Evolutionary conservation across 306 rosid genomes (phyloP).

Genomic region (Trifolium dubium): DNA sequence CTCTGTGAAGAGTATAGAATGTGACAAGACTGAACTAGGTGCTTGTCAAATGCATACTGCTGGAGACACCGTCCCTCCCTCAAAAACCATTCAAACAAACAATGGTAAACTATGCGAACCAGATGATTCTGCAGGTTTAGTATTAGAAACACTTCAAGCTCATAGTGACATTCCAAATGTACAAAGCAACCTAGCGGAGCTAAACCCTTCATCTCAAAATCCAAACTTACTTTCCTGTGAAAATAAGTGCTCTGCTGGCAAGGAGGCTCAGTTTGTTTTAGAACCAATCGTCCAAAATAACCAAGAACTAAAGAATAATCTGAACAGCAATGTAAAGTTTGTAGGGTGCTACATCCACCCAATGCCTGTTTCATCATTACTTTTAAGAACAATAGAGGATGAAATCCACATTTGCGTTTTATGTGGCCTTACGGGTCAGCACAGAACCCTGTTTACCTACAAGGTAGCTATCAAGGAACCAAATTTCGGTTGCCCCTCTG

Average conservation of each 20-base stretch:
- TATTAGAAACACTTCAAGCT: slow-evolving; percentile 45
- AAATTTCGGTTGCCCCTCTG: slow-evolving; percentile 68
- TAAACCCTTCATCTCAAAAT: slow-evolving; percentile 44
- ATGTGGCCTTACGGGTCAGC: slow-evolving; percentile 60
- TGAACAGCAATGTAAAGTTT: slow-evolving; percentile 52
- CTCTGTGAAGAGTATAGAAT: slow-evolving; percentile 43
- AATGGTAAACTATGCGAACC: slow-evolving; percentile 42
- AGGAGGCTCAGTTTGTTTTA: slow-evolving; percentile 46
- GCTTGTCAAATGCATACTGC: slow-evolving; percentile 45
- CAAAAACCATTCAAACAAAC: slow-evolving; percentile 45
- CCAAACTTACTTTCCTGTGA: slow-evolving; percentile 37
- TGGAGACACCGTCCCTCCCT: slow-evolving; percentile 41
- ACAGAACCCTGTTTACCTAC: slow-evolving; percentile 66
- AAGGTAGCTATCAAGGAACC: slow-evolving; percentile 59
- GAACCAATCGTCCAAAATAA: slow-evolving; percentile 44
- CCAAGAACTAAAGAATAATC: slow-evolving; percentile 50
- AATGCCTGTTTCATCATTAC: slow-evolving; percentile 64
- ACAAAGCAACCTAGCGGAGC: slow-evolving; percentile 41
- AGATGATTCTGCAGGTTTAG: slow-evolving; percentile 48
- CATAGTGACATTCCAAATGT: slow-evolving; percentile 46
- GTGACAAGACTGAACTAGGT: slow-evolving; percentile 44
- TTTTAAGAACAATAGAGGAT: slow-evolving; percentile 56
- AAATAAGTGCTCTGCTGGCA: slow-evolving; percentile 42
- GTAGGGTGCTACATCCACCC: slow-evolving; percentile 83
- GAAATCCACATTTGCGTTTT: slow-evolving; percentile 68